phyloP scores from a whole-genome alignment of 257 asterid genomes.

The Pogostemon cablin region DNA sequence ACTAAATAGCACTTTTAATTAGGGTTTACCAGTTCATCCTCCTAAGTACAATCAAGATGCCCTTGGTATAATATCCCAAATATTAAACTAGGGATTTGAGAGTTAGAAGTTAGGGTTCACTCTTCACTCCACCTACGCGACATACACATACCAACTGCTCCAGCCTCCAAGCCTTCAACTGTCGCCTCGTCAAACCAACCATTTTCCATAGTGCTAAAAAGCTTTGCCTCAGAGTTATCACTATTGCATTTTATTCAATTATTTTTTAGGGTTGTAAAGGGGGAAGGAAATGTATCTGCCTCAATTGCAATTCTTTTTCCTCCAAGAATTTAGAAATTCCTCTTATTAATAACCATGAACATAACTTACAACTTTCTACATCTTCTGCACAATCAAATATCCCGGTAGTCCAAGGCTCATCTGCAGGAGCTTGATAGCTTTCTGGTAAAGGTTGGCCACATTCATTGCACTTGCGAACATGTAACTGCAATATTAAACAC shows the following conservation, averaged over 20 bases:
- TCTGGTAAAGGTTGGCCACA: slow-evolving; percentile 98
- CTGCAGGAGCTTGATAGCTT: slow-evolving; percentile 90
- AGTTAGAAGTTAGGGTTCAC: too few species aligned
- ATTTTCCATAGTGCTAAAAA: not conserved
- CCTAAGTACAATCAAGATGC: too few species aligned
- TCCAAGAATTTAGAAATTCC: slow-evolving; percentile 19
- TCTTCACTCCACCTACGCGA: too few species aligned
- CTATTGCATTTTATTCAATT: not conserved
- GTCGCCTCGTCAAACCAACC: not conserved
- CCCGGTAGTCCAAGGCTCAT: slow-evolving; percentile 97
- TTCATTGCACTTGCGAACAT: slow-evolving; percentile 81
- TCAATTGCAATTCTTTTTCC: slow-evolving; percentile 6
- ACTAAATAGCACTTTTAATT: too few species aligned
- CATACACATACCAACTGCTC: not conserved
- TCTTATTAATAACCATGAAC: not conserved
- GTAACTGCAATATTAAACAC: slow-evolving; percentile 57
- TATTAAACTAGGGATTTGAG: too few species aligned
- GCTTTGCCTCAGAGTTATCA: not conserved
- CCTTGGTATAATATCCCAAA: too few species aligned
- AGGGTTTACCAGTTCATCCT: too few species aligned
- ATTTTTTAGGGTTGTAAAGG: not conserved
- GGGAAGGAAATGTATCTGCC: not conserved
- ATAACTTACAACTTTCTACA: slow-evolving; percentile 80
- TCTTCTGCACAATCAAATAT: slow-evolving; percentile 85
- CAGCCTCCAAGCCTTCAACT: too few species aligned